Evolutionary conservation across 2,329 filamentous ascomycete species (phyloP).

Genomic region (Scedosporium dehoogii): DNA sequence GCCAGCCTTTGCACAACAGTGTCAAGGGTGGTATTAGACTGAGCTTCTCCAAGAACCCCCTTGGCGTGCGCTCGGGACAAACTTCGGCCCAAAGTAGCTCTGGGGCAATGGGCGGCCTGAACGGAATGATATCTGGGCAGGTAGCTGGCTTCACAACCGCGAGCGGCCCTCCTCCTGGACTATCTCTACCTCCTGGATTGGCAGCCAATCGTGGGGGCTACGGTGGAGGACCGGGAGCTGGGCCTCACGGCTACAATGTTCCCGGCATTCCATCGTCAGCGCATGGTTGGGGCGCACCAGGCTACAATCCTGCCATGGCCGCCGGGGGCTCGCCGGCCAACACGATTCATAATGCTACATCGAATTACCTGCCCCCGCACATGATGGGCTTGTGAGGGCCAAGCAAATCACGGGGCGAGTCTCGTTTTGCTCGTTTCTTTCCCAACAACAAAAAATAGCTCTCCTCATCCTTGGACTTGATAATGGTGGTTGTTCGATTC

Average conservation of each 20-base stretch:
- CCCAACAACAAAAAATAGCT: not conserved
- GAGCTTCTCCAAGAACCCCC: slow-evolving; percentile 94
- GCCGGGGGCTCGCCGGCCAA: slow-evolving; percentile 13
- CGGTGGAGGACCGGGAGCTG: not conserved
- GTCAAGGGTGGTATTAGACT: slow-evolving; percentile 89
- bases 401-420: not conserved
- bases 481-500: not conserved
- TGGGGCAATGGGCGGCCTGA: slow-evolving; percentile 39
- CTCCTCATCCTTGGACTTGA: not conserved
- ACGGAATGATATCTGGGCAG: slow-evolving; percentile 42
- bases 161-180: slow-evolving; percentile 72
- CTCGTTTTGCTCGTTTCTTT: not conserved
- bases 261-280: not conserved
- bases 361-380: slow-evolving; percentile 16
- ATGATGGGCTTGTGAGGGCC: slow-evolving; percentile 22
- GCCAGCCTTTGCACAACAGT: slow-evolving; percentile 77
- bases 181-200: slow-evolving; percentile 66
- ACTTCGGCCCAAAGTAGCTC: slow-evolving; percentile 29
- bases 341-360: slow-evolving; percentile 10
- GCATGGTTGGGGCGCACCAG: slow-evolving; percentile 7
- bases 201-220: slow-evolving; percentile 14
- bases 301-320: slow-evolving; percentile 11
- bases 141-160: slow-evolving; percentile 56
- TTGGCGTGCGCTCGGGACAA: slow-evolving; percentile 79
- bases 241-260: slow-evolving; percentile 4